Conservation (phyloP, 2,329 filamentous ascomycete species). For the Beauveria pseudobassiana region DNA sequence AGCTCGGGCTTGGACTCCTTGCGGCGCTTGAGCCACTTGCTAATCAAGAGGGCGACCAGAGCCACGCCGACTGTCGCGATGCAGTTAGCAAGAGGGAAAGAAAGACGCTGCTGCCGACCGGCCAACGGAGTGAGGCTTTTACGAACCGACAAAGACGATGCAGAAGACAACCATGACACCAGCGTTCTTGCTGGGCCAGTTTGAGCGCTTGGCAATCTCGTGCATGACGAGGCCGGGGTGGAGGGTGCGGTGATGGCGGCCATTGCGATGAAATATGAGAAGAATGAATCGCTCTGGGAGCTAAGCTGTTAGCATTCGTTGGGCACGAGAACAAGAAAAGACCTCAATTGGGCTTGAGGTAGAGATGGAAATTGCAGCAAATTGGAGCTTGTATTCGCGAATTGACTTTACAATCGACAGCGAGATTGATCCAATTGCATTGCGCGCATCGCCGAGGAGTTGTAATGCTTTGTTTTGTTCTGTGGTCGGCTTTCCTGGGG, state of each 20-base stretch:
- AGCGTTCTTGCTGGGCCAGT: slow-evolving; percentile 31
- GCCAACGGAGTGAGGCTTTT: too few relatives aligned
- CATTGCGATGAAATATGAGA: slow-evolving; percentile 27
- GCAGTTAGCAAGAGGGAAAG: background rate
- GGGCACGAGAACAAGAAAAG: background rate
- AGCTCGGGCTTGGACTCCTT: slow-evolving; percentile 25
- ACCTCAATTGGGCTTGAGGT: background rate
- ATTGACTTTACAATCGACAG: background rate
- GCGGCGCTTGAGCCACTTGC: slow-evolving; percentile 26
- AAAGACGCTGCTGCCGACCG: background rate
- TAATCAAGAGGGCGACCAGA: slow-evolving; percentile 24
- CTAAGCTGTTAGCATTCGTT: background rate
- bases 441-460: background rate
- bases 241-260: slow-evolving; percentile 33
- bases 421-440: background rate
- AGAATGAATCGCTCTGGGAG: slow-evolving; percentile 10
- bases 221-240: slow-evolving; percentile 29
- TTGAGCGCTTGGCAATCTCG: slow-evolving; percentile 31
- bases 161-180: slow-evolving; percentile 37
- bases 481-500: background rate
- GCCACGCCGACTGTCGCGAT: slow-evolving; percentile 24
- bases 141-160: slow-evolving; percentile 34
- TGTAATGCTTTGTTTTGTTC: background rate
- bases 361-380: background rate
- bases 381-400: background rate